Base-by-base conservation (phyloP, 352 stramenopile genomes). In the Phytophthora litchii region DNA sequence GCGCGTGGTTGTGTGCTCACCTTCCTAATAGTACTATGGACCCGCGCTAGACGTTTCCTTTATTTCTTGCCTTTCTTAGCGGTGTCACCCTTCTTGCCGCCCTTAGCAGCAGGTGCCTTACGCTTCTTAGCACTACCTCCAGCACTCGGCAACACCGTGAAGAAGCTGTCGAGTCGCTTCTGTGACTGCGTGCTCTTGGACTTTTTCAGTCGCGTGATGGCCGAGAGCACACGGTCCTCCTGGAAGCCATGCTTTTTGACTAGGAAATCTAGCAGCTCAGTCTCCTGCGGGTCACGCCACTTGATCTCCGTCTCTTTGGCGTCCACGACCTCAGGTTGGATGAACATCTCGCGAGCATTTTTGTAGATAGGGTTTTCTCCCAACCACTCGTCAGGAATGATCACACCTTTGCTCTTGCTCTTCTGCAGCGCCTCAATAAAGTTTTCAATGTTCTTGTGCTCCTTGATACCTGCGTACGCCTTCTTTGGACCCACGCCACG, bases 211-310 rank as follows among this genome's bases (percentile, higher is more conserved):
- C 97, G 96, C 64, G 97, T 94, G 72, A 99, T 98, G 36, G 80
- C 91, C 12, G 66, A 80, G 31, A 92, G 72, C 64, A 99, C 96
- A 48, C 97, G 89, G 16, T 98, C 89, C 13, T 87, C 74, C 68
- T 96, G 96, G 80, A 99, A 99, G 9, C 96, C 95, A 79, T 98
- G 96, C 64, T 98, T 92, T 20, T 98, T 92, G n/a, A 98, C 92
- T 13, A 99, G 69, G 72, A 99, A 99, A 8, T 86, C 86, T 8
- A 85, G 79, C 20, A 99, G 80, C 49, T 90, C 89, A 19, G 88
- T 89, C 60, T 95, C 85, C 60, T 97, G 67, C 19, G 93, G 95
- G 45, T 96, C 82, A 42, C 81, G 93, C 94, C 96, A 99, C 76
- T 98, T 98, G 49, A 99, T 86, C 31, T 98, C 88, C 16, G 90